Conservation (phyloP, 2,329 filamentous ascomycete species). For the Tolypocladium pustulatum region DNA sequence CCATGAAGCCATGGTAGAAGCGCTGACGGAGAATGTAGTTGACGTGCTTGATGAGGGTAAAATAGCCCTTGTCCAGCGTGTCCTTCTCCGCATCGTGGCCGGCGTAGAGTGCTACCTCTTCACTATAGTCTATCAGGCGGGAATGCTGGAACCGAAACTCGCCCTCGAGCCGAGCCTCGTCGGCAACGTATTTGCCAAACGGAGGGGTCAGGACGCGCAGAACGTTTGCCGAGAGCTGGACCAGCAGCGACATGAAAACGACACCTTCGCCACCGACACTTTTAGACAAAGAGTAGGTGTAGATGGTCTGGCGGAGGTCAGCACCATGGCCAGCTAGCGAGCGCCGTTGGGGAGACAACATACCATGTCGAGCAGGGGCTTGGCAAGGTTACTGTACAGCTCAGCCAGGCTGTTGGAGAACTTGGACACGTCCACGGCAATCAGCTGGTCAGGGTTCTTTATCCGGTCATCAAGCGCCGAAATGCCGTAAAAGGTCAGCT, state of each 20-base stretch:
- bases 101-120: constrained; percentile 85
- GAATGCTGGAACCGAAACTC: constrained; percentile 96
- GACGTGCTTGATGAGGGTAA: constrained; percentile 97
- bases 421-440: constrained; percentile 91
- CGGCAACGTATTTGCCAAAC: constrained; percentile 94
- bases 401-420: constrained; percentile 94
- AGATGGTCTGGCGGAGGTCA: constrained; percentile 53
- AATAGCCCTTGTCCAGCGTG: constrained; percentile 94
- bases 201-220: constrained; percentile 94
- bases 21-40: constrained; percentile 85
- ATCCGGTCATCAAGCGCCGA: constrained; percentile 93
- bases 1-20: constrained; percentile 98
- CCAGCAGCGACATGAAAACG: constrained; percentile 87
- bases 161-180: constrained; percentile 87
- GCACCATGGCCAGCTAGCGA: neutral
- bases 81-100: constrained; percentile 94
- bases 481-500: constrained; percentile 95
- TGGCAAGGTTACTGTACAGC: constrained; percentile 91
- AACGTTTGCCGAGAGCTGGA: constrained; percentile 83
- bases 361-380: constrained; percentile 87
- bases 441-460: constrained; percentile 96
- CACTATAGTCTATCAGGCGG: constrained; percentile 86
- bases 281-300: constrained; percentile 86
- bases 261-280: constrained; percentile 95
- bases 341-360: constrained; percentile 6